Base-by-base conservation (phyloP, 768 basidiomycete species). In the Rhizopogon roseolus region DNA sequence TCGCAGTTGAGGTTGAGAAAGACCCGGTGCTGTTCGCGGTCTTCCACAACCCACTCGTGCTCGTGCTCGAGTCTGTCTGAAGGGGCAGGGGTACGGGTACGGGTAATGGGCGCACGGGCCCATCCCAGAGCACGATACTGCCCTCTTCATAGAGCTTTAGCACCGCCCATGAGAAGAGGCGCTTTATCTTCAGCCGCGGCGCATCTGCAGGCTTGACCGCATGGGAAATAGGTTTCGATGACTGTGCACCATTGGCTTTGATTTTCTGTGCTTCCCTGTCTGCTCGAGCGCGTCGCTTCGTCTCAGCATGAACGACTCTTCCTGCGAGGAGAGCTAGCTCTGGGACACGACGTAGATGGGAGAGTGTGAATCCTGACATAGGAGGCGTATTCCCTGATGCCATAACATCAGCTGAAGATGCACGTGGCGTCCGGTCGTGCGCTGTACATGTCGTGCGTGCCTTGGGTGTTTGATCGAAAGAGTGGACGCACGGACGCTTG, bases 321-420 rank as follows among this genome's bases (percentile, higher is more conserved):
- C 74, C 70, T 5, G 88, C 88, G 52, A 92, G 73, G 11, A 80
- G 72, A 0, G 79, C 72, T 3, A 92, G 74, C 59, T 88, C 89
- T 8, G 88, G 87, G 0, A 91, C 85, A 43, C 89, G 85, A 6
- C 88, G 81, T 2, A 92, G 76, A 61, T 90, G 84, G 0, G 88
- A 88, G 6, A 90, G 67, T 0, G 88, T 85, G 64, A 86, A 89
- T 1, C 87, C 86, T 36, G 68, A 65, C 1, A 38, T 56, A 3
- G 52, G 39, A 3, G 16, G 38, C 2, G 50, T 19, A 13, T 8
- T 17, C 50, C 39, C 17, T 52, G 42, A 13, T 53, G 41, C 10
- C 22, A 3, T 22, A 14, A 17, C 22, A 5, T 49, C 49, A 27
- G 17, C 4, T 17, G 27, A 16, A 28, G 42, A 52, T 29, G 45